phyloP scores from a whole-genome alignment of 176 grass and related monocot species.

The Bonia amplexicaulis region DNA sequence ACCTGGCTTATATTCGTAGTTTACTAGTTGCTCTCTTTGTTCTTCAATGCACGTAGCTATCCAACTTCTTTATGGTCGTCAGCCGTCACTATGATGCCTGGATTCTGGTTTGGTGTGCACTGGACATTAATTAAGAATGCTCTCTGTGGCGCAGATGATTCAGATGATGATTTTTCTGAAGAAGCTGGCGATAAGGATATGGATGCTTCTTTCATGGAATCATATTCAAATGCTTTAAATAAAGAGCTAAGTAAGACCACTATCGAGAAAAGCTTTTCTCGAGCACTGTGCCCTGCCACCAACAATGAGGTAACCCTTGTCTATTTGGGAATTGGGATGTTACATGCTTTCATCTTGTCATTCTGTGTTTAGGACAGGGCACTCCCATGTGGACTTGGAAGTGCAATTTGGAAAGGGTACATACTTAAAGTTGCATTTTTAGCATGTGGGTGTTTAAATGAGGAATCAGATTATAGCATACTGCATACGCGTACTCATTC shows the following conservation, averaged over 20 bases:
- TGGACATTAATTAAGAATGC: neutral
- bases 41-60: neutral
- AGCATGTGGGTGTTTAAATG: neutral
- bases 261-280: conserved; percentile 75
- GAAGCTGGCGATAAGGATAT: conserved; percentile 43
- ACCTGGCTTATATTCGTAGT: neutral
- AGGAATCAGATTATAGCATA: neutral
- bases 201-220: conserved; percentile 65
- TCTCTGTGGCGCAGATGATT: conserved; percentile 56
- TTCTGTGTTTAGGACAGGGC: neutral
- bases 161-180: conserved; percentile 59
- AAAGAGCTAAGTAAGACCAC: conserved; percentile 71
- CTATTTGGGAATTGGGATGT: neutral
- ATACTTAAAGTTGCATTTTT: neutral
- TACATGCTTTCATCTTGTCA: neutral
- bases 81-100: neutral
- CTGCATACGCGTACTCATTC: neutral
- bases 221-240: conserved; percentile 88
- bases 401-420: neutral
- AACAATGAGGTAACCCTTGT: conserved; percentile 48
- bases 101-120: neutral
- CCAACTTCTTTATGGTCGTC: neutral
- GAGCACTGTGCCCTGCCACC: conserved; percentile 31
- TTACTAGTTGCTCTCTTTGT: neutral
- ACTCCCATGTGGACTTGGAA: neutral